Base-by-base conservation (phyloP, 73 alveolate genomes). In the Tetrahymena thermophila region DNA sequence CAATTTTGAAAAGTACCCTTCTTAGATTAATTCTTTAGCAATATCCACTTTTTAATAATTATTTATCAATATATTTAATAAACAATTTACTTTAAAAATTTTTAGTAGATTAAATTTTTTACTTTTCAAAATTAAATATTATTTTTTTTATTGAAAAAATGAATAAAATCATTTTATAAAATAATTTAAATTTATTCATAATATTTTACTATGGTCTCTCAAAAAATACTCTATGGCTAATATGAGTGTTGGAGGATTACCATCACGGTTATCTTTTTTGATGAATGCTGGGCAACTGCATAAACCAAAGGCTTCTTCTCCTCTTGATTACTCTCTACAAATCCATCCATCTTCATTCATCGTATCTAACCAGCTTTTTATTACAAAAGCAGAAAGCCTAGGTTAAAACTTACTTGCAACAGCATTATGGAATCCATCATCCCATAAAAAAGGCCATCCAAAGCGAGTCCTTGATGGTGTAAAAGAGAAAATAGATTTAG, bases 401-500 rank as follows among this genome's bases (percentile, higher is more conserved):
- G 95, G 96, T 85, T 97, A 96, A 98, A 98, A 98, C 83, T 96
- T 95, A 85, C 98, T 94, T 56, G 97, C 97, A 35, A 98, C 96
- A 43, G 96, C 94, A 93, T 96, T 96, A 93, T 98, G 99, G 95
- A 98, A 98, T 21, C 99, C 99, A 94, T 98, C 99, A 95, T 98
- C 99, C 99, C 99, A 98, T 85, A 98, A 94, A 96, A 98, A 98
- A 4, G 98, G 98, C 55, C 98, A 38, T 34, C 98, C 98, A 94
- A 96, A 96, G 85, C 94, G 94, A 25, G 99, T 95, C 40, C 99
- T 94, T 85, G 97, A 94, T 21, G 99, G 99, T 23, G 98, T 95
- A 8, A 97, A 98, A 11, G 99, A 97, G 43, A 98, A 98, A 40
- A 98, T 93, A 4, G 97, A 97, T 96, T 84, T 71, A 10, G 96